Percentiles rank a stretch among this genome's conserved stretches.
Evolutionary conservation across 345 rosid genomes (phyloP).

Genomic region (Syzygium aqueum): DNA sequence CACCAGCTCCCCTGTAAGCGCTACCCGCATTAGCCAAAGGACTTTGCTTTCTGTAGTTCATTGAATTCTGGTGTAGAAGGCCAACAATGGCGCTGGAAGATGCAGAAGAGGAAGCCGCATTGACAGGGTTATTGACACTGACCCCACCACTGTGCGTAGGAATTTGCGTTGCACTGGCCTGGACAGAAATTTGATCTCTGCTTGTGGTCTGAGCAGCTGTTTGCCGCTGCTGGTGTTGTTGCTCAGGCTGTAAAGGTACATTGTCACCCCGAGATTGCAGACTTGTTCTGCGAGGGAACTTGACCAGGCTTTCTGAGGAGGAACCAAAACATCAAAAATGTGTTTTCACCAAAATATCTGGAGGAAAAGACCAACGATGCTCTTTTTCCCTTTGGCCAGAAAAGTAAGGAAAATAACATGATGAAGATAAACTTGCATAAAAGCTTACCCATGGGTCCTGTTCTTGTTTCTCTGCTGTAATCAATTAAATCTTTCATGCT

Average conservation of each 20-base stretch:
- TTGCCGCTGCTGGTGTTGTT: slow-evolving; percentile 23
- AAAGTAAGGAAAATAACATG: background rate
- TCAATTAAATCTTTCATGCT: slow-evolving; percentile 99
- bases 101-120: slow-evolving; percentile 16
- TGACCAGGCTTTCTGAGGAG: slow-evolving; percentile 47
- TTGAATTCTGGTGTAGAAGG: slow-evolving; percentile 44
- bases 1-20: slow-evolving; percentile 31
- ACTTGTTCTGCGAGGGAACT: slow-evolving; percentile 39
- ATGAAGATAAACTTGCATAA: background rate
- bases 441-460: slow-evolving; percentile 95
- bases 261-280: slow-evolving; percentile 11
- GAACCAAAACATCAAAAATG: background rate
- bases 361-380: background rate
- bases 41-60: slow-evolving; percentile 44
- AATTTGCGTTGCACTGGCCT: slow-evolving; percentile 22
- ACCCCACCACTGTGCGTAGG: slow-evolving; percentile 20
- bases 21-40: slow-evolving; percentile 29
- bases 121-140: slow-evolving; percentile 25
- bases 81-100: slow-evolving; percentile 35
- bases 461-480: slow-evolving; percentile 82
- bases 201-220: slow-evolving; percentile 10
- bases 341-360: background rate
- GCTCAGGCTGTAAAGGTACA: slow-evolving; percentile 25
- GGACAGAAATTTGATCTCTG: slow-evolving; percentile 18
- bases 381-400: background rate